Percentiles rank a stretch among this genome's conserved stretches.
Evolutionary conservation across 129 eudicot species (phyloP).

Genomic region (Pseudognaphalium luteoalbum): DNA sequence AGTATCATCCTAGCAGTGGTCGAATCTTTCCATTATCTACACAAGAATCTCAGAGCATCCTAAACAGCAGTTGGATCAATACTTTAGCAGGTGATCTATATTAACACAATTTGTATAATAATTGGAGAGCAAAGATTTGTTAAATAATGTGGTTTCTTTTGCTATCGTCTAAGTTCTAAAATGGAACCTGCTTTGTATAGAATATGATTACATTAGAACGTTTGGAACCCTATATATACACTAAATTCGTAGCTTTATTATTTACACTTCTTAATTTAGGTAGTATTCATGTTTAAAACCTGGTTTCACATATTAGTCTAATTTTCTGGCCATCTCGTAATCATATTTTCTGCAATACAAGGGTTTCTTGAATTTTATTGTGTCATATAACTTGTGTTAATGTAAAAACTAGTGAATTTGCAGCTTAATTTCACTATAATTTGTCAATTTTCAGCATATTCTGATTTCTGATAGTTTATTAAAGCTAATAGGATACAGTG

Average conservation of each 20-base stretch:
- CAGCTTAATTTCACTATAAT: neutral
- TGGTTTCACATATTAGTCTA: too few species aligned
- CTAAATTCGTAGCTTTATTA: too few species aligned
- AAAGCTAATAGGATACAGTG: neutral
- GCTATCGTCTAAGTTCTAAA: too few species aligned
- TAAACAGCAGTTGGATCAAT: slow-evolving; percentile 91
- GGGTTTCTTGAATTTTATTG: neutral
- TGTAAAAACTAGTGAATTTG: neutral
- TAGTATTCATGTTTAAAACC: too few species aligned
- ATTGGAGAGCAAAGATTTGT: too few species aligned
- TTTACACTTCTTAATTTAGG: too few species aligned
- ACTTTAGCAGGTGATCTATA: slow-evolving; percentile 67
- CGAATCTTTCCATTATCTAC: slow-evolving; percentile 76
- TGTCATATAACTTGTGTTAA: neutral
- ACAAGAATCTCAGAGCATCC: slow-evolving; percentile 84
- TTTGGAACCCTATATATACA: too few species aligned
- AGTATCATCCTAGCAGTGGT: slow-evolving; percentile 80
- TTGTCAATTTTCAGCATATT: neutral
- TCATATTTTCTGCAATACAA: neutral
- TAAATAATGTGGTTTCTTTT: too few species aligned
- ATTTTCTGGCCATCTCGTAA: too few species aligned
- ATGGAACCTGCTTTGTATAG: too few species aligned
- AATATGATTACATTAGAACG: too few species aligned
- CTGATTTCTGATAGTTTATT: slow-evolving; percentile 2
- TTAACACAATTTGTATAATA: neutral